Base-by-base conservation (phyloP, 2,329 filamentous ascomycete species). In the Cephalotrichum gorgonifer region DNA sequence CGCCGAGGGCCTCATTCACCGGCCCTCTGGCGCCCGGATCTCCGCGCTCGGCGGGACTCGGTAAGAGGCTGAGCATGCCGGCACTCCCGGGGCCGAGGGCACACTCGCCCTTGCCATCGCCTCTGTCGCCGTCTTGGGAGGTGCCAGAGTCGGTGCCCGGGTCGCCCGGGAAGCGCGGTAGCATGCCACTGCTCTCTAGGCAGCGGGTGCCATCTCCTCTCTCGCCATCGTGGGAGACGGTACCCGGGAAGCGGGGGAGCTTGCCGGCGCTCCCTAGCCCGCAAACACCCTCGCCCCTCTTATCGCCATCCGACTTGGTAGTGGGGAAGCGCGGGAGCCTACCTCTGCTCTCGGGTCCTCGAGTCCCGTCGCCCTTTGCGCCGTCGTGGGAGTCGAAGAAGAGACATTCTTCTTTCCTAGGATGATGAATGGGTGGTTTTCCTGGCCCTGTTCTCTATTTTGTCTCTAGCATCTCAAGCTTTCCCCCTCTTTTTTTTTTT, bases 1-100 rank as follows among this genome's bases (percentile, higher is more conserved):
- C 59, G 66, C 72, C 51, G 68, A 72, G 53, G 74, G 72, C 55
- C 68, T 84, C 54, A 73, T 83, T 48, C 77, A 81, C 64, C 69
- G 80, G 51, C 72, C 79, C 2, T 78, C 79, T 5, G 80, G 80
- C 49, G 80, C 79, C 25, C 67, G 80, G 54, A 82, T 84, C 62
- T 82, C 78, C 57, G 80, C 80, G 47, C 69, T 83, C 7, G 80
- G 80, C 6, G 69, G 70, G 50, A 66, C 71, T 45, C 74, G 76
- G 54, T 76, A 60, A 33, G 38, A 8, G 43, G 30, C 11, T 26
- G 22, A 43, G 41, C 25, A 14, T 43, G 17, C 41, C 28, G 28
- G 28, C 7, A 8, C 28, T 31, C 28, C 28, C 28, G 28, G 28
- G 7, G 25, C 42, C 42, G 12, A 33, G n/a, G 17, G 11, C n/a